Conservation (phyloP, 257 asterid genomes). For the Solanum pimpinellifolium region DNA sequence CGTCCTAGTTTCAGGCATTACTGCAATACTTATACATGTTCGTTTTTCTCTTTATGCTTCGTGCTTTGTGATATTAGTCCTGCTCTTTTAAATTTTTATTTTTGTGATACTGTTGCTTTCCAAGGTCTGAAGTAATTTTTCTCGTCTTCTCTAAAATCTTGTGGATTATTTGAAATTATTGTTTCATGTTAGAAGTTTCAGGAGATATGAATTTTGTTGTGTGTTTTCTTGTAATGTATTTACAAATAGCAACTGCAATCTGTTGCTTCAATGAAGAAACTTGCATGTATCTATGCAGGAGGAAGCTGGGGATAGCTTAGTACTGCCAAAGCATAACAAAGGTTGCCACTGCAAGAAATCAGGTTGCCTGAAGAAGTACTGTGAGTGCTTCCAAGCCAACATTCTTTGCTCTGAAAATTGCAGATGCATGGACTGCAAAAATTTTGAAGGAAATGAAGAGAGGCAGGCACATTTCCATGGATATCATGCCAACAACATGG, state of each 20-base stretch:
- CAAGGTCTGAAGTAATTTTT: not conserved
- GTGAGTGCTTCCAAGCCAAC: slow-evolving; percentile 26
- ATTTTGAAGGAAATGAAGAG: slow-evolving; percentile 9
- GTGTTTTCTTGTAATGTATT: not conserved
- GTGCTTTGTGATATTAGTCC: not conserved
- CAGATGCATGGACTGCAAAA: slow-evolving; percentile 19
- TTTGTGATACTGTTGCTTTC: not conserved
- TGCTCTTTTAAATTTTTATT: not conserved
- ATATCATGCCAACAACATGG: slow-evolving; percentile 5
- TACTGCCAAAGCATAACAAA: slow-evolving; percentile 10
- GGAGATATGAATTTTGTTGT: not conserved
- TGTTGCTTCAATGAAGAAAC: not conserved
- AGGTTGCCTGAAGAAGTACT: slow-evolving; percentile 21
- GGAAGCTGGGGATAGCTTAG: slow-evolving; percentile 12
- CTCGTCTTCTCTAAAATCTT: not conserved
- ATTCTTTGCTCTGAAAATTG: slow-evolving; percentile 20
- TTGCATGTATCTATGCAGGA: not conserved
- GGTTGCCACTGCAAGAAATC: slow-evolving; percentile 29
- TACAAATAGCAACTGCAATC: not conserved
- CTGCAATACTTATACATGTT: not conserved
- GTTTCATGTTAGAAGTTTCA: not conserved
- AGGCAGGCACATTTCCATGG: slow-evolving; percentile 13
- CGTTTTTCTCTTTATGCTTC: not conserved
- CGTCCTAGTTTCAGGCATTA: not conserved
- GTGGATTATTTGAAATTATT: not conserved